A percentile compares a stretch with the other conserved stretches of the same genome.
Evolutionary conservation across 2,329 filamentous ascomycete genomes (phyloP).

Genomic region (Coniochaeta prunicola): DNA sequence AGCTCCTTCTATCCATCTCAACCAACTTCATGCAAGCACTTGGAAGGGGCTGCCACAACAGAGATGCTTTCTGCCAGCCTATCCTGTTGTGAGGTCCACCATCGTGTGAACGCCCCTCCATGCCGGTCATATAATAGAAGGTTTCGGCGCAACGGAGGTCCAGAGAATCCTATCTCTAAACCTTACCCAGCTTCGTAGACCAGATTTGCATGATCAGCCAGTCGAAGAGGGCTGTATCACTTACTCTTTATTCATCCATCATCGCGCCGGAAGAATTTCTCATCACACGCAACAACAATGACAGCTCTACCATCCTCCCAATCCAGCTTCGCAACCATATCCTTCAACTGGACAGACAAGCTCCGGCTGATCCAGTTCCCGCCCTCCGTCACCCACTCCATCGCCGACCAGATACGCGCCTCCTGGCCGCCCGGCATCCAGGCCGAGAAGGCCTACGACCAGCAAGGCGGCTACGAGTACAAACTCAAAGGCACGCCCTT

Average conservation of each 20-base stretch:
- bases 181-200: too few species aligned
- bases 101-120: neutral
- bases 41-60: neutral
- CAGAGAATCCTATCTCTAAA: neutral
- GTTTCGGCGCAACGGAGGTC: neutral
- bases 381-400: constrained; percentile 5
- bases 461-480: constrained; percentile 13
- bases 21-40: neutral
- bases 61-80: neutral
- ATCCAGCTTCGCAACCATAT: constrained; percentile 7
- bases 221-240: neutral
- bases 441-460: constrained; percentile 2
- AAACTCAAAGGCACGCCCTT: constrained; percentile 13
- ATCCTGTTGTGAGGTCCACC: neutral
- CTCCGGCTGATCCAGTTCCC: constrained; percentile 17
- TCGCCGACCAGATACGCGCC: constrained; percentile 11
- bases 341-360: constrained; percentile 14
- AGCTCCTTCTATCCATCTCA: neutral
- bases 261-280: too few species aligned
- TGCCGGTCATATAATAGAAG: neutral
- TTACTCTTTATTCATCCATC: neutral
- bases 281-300: neutral
- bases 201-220: too few species aligned
- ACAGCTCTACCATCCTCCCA: neutral
- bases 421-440: constrained; percentile 16